Percentiles rank a stretch among this genome's conserved stretches.
Conservation (phyloP, 2,329 filamentous ascomycete species). For the Xylaria sp. region DNA sequence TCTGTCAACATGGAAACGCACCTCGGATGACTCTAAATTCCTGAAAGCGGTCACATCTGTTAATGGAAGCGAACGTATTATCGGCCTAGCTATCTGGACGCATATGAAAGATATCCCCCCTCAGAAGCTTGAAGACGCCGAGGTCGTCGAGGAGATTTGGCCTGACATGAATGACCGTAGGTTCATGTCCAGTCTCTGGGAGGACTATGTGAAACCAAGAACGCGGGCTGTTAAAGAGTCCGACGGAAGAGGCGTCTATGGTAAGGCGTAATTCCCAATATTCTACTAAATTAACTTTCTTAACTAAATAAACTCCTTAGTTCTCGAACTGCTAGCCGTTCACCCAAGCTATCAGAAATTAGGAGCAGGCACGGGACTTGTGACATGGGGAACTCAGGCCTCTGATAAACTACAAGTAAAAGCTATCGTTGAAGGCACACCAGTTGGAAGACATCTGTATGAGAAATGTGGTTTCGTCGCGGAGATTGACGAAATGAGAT, state of each 20-base stretch:
- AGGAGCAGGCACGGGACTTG: slow-evolving; percentile 41
- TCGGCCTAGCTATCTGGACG: slow-evolving; percentile 44
- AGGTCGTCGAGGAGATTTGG: slow-evolving; percentile 40
- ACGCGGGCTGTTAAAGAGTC: slow-evolving; percentile 34
- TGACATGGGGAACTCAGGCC: slow-evolving; percentile 41
- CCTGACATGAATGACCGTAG: slow-evolving; percentile 40
- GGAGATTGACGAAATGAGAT: slow-evolving; percentile 42
- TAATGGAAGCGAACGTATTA: slow-evolving; percentile 22
- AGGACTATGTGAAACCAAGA: slow-evolving; percentile 40
- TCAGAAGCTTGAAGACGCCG: slow-evolving; percentile 37
- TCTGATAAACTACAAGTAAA: slow-evolving; percentile 37
- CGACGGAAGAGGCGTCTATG: slow-evolving; percentile 37
- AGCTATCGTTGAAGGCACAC: slow-evolving; percentile 42
- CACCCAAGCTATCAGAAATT: slow-evolving; percentile 40
- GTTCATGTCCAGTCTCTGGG: slow-evolving; percentile 42
- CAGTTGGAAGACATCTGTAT: slow-evolving; percentile 37
- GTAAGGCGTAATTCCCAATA: slow-evolving; percentile 20
- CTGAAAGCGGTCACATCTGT: slow-evolving; percentile 38
- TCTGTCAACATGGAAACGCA: slow-evolving; percentile 36
- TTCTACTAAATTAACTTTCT: background rate
- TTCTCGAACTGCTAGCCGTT: slow-evolving; percentile 43
- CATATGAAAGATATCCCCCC: slow-evolving; percentile 41
- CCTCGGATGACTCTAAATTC: slow-evolving; percentile 30
- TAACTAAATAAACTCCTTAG: slow-evolving; percentile 20
- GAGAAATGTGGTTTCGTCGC: slow-evolving; percentile 40